These are phyloP conservation scores for Colletotrichum liaoningense DNA, from an alignment of 2,329 filamentous ascomycete species.

Conservation along the genomic window DNA sequence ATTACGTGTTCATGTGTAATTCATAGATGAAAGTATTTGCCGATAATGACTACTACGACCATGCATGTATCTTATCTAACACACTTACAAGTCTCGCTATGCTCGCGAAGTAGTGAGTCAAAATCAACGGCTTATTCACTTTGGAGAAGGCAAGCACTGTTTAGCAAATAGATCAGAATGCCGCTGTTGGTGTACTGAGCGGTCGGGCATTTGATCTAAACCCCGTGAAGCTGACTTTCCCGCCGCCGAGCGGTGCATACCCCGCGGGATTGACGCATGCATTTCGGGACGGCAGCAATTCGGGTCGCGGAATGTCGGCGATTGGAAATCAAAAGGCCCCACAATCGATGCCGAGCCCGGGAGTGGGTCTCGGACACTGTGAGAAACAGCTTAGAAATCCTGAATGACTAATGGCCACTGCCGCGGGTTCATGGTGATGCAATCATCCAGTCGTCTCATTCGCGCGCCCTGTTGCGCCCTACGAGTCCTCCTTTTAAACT, in stretches of 20 bases:
- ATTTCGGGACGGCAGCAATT: not conserved
- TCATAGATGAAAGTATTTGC: too few species aligned
- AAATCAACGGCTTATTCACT: not conserved
- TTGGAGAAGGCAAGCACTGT: not conserved
- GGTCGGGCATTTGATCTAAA: not conserved
- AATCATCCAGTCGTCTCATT: slow-evolving; percentile 1
- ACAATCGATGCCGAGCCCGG: slow-evolving; percentile 1
- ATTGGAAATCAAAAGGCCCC: slow-evolving; percentile 20
- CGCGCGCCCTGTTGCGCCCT: not conserved
- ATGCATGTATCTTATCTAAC: too few species aligned
- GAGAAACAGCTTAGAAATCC: slow-evolving; percentile 28
- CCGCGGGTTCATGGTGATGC: slow-evolving; percentile 11
- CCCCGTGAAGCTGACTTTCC: not conserved
- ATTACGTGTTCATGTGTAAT: too few species aligned
- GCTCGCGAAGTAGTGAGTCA: not conserved
- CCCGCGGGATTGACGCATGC: not conserved
- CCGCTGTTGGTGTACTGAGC: not conserved
- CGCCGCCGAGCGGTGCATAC: not conserved
- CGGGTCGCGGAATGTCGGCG: not conserved
- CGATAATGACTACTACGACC: too few species aligned
- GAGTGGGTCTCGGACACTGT: slow-evolving; percentile 3
- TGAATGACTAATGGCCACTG: slow-evolving; percentile 22
- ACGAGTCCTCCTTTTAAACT: slow-evolving; percentile 1
- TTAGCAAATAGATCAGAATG: not conserved
- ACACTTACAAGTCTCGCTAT: not conserved